Base-by-base conservation (phyloP, 2,329 filamentous ascomycete species). In the Exophiala viscosa region DNA sequence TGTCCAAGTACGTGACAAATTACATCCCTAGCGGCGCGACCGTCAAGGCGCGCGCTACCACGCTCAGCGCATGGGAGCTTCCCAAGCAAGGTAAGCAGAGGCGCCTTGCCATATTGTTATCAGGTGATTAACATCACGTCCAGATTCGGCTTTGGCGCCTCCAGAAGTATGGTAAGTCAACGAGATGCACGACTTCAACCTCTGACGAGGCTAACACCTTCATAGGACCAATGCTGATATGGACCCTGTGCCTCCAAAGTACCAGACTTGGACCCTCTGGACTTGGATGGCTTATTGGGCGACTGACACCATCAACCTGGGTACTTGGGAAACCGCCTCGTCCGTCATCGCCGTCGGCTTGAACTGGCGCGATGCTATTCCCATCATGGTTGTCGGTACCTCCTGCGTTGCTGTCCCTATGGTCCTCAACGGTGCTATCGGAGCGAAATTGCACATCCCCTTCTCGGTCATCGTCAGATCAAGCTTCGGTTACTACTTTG, bases 391-490 rank as follows among this genome's bases (percentile, higher is more conserved):
- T 10, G 50, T 58, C 18, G 58, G 52, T 18, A 58, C 54, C 10
- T 50, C 45, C 34, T 56, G 52, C 28, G 63, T 72, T n/a, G 63
- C 65, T 3, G 59, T 65, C 20, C 59, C 59, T 8, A 58, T 60
- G 52, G 58, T 65, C 17, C 55, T 78, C 7, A 84, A 81, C 59
- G 81, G 83, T 28, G 79, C 81, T 3, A 75, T 83, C 41, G 74
- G 72, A 13, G 69, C 70, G 13, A 69, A 57, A 43, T 42, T 59
- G 15, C 58, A 82, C 61, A 70, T 77, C 3, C 78, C 79, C 0
- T 83, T 82, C 61, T 77, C 79, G 1, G 78, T 82, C n/a, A 74
- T 80, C 20, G 76, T 76, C 0, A 74, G 80, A 45, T 77, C 78
- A 2, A 74, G 73, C 49, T 83, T 79, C 71, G 80, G 80, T 0